Evolutionary conservation across 169 alveolate species (phyloP).

Genomic region (Plasmodium blacklocki): DNA sequence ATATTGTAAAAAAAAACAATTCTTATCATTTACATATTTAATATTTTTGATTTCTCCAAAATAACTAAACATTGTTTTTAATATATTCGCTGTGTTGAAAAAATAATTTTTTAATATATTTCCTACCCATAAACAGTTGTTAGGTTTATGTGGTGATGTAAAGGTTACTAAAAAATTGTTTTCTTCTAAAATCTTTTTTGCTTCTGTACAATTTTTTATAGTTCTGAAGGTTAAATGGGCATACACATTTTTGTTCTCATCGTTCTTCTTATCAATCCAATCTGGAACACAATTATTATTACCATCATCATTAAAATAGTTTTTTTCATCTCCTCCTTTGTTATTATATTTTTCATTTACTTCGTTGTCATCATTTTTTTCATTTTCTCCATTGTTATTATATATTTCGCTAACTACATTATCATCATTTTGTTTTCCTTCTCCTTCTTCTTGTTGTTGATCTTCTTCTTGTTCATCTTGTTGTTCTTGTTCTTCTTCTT

Average conservation of each 20-base stretch:
- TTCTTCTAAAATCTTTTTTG: slow-evolving; percentile 41
- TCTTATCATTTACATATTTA: slow-evolving; percentile 28
- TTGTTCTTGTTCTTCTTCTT: neutral
- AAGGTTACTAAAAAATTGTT: slow-evolving; percentile 16
- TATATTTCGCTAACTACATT: neutral
- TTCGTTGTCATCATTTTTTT: neutral
- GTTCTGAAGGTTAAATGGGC: slow-evolving; percentile 65
- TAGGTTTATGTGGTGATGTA: slow-evolving; percentile 35
- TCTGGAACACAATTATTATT: no score
- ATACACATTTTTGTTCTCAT: neutral
- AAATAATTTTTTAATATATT: slow-evolving; percentile 33
- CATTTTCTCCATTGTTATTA: neutral
- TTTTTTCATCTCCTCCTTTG: neutral
- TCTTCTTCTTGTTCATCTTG: neutral
- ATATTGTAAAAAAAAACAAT: slow-evolving; percentile 43
- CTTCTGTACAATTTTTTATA: slow-evolving; percentile 36
- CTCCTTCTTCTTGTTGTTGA: neutral
- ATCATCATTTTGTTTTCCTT: neutral
- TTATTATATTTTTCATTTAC: neutral
- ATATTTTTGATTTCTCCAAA: slow-evolving; percentile 27
- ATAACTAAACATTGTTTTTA: slow-evolving; percentile 20
- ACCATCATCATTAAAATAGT: neutral
- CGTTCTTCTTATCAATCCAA: no score
- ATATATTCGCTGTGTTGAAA: slow-evolving; percentile 1
- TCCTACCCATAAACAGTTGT: slow-evolving; percentile 67